Evolutionary conservation across 2,329 filamentous ascomycete genomes (phyloP).

Genomic region (Talaromyces sp.): DNA sequence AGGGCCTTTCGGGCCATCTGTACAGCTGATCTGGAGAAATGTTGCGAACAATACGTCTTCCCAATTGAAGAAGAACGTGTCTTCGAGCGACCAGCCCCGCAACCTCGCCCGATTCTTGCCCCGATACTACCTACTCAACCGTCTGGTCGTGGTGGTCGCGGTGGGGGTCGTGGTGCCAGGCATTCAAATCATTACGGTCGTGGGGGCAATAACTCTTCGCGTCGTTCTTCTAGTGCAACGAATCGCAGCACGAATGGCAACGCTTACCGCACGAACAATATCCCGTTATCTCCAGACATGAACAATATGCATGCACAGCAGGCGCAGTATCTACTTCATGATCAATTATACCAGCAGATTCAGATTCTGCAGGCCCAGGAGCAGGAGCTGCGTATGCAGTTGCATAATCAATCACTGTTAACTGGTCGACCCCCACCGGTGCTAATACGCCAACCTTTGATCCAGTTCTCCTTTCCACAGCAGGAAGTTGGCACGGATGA

Average conservation of each 20-base stretch:
- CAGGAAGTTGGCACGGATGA: slow-evolving; percentile 33
- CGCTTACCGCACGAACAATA: slow-evolving; percentile 33
- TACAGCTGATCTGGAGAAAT: slow-evolving; percentile 71
- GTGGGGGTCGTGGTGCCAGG: slow-evolving; percentile 46
- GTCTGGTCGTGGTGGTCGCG: slow-evolving; percentile 47
- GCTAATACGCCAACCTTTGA: slow-evolving; percentile 39
- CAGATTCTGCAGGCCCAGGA: slow-evolving; percentile 48
- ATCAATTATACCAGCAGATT: slow-evolving; percentile 47
- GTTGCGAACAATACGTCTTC: slow-evolving; percentile 82
- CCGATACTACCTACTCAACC: slow-evolving; percentile 32
- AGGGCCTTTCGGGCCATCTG: slow-evolving; percentile 80
- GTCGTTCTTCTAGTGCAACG: slow-evolving; percentile 55
- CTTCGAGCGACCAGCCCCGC: slow-evolving; percentile 54
- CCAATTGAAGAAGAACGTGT: slow-evolving; percentile 69
- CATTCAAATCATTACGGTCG: slow-evolving; percentile 47
- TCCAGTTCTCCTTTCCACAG: slow-evolving; percentile 37
- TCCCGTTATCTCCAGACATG: slow-evolving; percentile 33
- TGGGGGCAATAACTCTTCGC: slow-evolving; percentile 43
- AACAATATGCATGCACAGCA: slow-evolving; percentile 42
- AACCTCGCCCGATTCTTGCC: slow-evolving; percentile 51
- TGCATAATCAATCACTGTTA: slow-evolving; percentile 43
- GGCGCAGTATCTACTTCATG: slow-evolving; percentile 45
- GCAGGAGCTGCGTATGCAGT: slow-evolving; percentile 44
- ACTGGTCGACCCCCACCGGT: slow-evolving; percentile 37
- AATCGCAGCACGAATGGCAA: slow-evolving; percentile 33